Conservation (phyloP, 345 rosid species). For the Citrus sinensis region DVS_A1.0 CM039164.1:25598001-25598500, state of each 20-base stretch:
- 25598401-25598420: slow-evolving; percentile 72
- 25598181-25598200: slow-evolving; percentile 44
- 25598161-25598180: slow-evolving; percentile 49
- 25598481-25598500: slow-evolving; percentile 11
- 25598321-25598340: slow-evolving; percentile 93
- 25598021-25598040: slow-evolving; percentile 77
- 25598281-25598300: slow-evolving; percentile 83
- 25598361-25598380: slow-evolving; percentile 79
- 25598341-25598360: slow-evolving; percentile 95
- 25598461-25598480: slow-evolving; percentile 9
- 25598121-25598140: slow-evolving; percentile 46
- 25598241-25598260: slow-evolving; percentile 62
- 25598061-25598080: slow-evolving; percentile 55
- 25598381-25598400: slow-evolving; percentile 55
- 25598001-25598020: slow-evolving; percentile 96
- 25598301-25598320: slow-evolving; percentile 80
- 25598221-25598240: slow-evolving; percentile 73
- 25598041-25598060: slow-evolving; percentile 58
- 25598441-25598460: slow-evolving; percentile 18
- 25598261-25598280: slow-evolving; percentile 43
- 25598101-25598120: slow-evolving; percentile 52
- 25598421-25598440: slow-evolving; percentile 25
- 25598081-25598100: slow-evolving; percentile 72
- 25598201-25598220: slow-evolving; percentile 43
- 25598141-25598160: slow-evolving; percentile 54